These are phyloP conservation scores for Volvox reticuliferus DNA, from an alignment of 139 green algal species.

Conservation along the genomic window DNA sequence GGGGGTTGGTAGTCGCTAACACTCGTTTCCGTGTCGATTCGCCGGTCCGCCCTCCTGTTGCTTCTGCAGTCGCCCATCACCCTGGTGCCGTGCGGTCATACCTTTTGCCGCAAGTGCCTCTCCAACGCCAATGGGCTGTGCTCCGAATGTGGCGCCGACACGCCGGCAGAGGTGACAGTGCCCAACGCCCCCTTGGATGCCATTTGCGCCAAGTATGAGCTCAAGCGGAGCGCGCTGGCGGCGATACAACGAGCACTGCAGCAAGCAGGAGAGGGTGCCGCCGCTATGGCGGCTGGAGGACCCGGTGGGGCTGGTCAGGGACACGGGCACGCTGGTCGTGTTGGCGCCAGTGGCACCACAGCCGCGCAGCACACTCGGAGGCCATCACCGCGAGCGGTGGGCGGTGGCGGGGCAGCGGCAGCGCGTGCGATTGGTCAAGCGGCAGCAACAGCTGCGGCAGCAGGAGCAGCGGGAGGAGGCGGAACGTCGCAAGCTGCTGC, in stretches of 20 bases:
- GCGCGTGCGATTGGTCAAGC: not conserved
- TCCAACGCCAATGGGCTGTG: slow-evolving; percentile 37
- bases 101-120: slow-evolving; percentile 54
- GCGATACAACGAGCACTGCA: slow-evolving; percentile 48
- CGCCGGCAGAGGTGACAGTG: not conserved
- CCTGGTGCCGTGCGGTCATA: slow-evolving; percentile 55
- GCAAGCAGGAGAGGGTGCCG: not conserved
- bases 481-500: not conserved
- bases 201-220: slow-evolving; percentile 56
- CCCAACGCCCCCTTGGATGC: slow-evolving; percentile 47
- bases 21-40: too few relatives aligned
- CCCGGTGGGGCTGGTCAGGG: not conserved
- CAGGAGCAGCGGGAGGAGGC: not conserved
- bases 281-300: not conserved
- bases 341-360: not conserved
- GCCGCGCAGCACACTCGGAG: not conserved
- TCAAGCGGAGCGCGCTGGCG: slow-evolving; percentile 42
- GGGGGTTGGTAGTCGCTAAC: too few relatives aligned
- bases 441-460: not conserved
- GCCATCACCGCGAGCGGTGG: not conserved
- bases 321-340: not conserved
- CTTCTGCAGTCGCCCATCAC: slow-evolving; percentile 31
- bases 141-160: slow-evolving; percentile 47
- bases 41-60: too few relatives aligned
- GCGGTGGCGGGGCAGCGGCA: not conserved